Base-by-base conservation (phyloP, 2,329 filamentous ascomycete genomes). In the Alternaria atra region DNA sequence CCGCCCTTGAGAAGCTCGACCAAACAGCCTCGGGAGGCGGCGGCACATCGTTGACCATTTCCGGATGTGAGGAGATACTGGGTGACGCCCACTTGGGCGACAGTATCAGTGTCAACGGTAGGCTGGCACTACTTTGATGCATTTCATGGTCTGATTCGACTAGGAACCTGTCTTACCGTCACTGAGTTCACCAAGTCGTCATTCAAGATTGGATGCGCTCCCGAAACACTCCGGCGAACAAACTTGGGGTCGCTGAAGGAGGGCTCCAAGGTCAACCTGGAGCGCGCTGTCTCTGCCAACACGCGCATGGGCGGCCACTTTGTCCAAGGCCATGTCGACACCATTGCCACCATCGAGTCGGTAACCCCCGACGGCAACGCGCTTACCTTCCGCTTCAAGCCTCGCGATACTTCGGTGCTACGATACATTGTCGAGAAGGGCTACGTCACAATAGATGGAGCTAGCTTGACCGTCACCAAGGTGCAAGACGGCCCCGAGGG, bases 231-330 rank as follows among this genome's bases (percentile, higher is more conserved):
- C 57, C 93, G 95, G 60, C 89, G 97, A 59, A 99, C 96, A 61
- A 97, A 98, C 81, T 88, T 99, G n/a, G 94, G 94, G 64, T 83
- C 83, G 20, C 85, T 99, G 54, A 80, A 82, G 48, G 77, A 87
- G 62, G 84, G 84, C 42, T 91, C 89, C 62, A 84, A 83, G 23
- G 94, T 98, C 67, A 99, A 99, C 80, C 90, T 99, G 54, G 95
- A 99, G 84, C 90, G 95, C 15, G 94, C 95, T 4, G 94, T 99
- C 55, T 90, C 91, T 17, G 93, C 93, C 5, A 88, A 91, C 72
- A 97, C 94, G 46, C 92, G 95, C 56, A 98, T 99, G 93, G 95
- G 96, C 47, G 95, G 95, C 0, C 95, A 99, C 82, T 97, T 98
- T 73, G 94, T 98, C 32, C 96, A 99, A 81, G 95, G 95, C 40